Percentiles rank a stretch among this genome's conserved stretches.
These are phyloP conservation scores for Lipomyces orientalis DNA, from an alignment of 805 yeast species.

Conservation along the genomic window DNA sequence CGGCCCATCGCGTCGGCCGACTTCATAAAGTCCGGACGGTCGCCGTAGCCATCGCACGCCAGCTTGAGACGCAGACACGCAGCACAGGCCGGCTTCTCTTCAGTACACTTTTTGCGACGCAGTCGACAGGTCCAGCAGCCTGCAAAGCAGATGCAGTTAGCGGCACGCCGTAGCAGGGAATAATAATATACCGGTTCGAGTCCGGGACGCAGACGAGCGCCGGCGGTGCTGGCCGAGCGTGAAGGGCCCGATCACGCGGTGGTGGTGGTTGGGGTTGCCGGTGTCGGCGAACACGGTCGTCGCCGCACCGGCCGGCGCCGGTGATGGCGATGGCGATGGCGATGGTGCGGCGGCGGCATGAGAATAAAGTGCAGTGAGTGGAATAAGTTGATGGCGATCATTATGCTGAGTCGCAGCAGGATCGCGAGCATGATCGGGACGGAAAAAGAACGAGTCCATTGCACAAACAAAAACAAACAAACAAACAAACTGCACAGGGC, in stretches of 20 bases:
- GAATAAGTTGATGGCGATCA: too few relatives aligned
- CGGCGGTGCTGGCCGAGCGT: slow-evolving; percentile 5
- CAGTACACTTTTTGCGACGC: slow-evolving; percentile 34
- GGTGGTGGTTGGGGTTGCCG: too few relatives aligned
- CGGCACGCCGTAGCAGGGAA: background rate
- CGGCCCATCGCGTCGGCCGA: background rate
- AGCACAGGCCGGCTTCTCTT: slow-evolving; percentile 24
- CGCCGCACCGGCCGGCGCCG: too few relatives aligned
- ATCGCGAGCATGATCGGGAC: background rate
- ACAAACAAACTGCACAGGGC: background rate
- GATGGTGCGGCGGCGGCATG: too few relatives aligned
- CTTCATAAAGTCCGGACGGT: slow-evolving; percentile 24
- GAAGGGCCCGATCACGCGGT: background rate
- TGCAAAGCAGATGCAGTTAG: background rate
- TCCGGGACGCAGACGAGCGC: slow-evolving; percentile 18
- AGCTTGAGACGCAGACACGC: slow-evolving; percentile 27
- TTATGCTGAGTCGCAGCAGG: background rate
- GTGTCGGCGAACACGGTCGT: too few relatives aligned
- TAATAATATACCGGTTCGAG: slow-evolving; percentile 18
- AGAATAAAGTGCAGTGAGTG: too few relatives aligned
- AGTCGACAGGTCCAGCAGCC: slow-evolving; percentile 36
- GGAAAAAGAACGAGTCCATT: background rate
- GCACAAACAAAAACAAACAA: background rate
- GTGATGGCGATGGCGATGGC: too few relatives aligned
- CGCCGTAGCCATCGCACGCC: slow-evolving; percentile 27